Percentiles rank a stretch among this genome's conserved stretches.
Conservation (phyloP, 2,329 filamentous ascomycete species). For the Claviceps monticola region DNA sequence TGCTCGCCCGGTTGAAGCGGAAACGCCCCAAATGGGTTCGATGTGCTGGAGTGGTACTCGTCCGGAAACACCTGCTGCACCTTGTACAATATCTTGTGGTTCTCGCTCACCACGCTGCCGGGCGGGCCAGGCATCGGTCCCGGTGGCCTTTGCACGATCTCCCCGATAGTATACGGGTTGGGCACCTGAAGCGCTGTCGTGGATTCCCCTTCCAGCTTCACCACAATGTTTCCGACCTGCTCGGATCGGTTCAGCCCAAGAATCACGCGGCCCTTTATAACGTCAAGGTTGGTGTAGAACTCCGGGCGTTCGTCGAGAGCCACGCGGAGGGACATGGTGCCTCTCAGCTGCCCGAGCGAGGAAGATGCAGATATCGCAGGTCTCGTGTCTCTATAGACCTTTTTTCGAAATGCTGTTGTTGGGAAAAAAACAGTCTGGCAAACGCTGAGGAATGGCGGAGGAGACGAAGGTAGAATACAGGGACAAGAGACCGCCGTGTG, state of each 20-base stretch:
- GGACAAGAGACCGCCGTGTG: background rate
- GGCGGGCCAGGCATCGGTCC: conserved; percentile 18
- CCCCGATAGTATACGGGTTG: conserved; percentile 26
- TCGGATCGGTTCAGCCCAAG: conserved; percentile 51
- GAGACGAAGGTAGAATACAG: background rate
- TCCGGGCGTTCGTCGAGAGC: conserved; percentile 51
- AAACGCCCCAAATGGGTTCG: conserved; percentile 32
- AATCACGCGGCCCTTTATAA: conserved; percentile 48
- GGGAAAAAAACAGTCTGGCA: no score
- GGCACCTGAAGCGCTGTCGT: conserved; percentile 48
- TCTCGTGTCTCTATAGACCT: background rate
- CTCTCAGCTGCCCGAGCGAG: conserved; percentile 1
- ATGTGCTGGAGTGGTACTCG: conserved; percentile 27
- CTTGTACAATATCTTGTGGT: conserved; percentile 63
- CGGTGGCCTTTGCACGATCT: conserved; percentile 20
- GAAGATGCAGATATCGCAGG: background rate
- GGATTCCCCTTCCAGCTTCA: conserved; percentile 74
- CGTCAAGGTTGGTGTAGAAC: conserved; percentile 70
- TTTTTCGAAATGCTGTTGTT: no score
- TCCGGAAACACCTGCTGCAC: conserved; percentile 60
- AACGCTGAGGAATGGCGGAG: background rate
- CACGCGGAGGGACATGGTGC: conserved; percentile 52
- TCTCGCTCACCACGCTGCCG: conserved; percentile 37
- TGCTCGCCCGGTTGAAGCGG: conserved; percentile 56
- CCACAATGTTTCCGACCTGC: conserved; percentile 56